Percentiles rank a stretch among this genome's conserved stretches.
phyloP scores from a whole-genome alignment of 352 stramenopile species.

The Plasmopara halstedii region DNA sequence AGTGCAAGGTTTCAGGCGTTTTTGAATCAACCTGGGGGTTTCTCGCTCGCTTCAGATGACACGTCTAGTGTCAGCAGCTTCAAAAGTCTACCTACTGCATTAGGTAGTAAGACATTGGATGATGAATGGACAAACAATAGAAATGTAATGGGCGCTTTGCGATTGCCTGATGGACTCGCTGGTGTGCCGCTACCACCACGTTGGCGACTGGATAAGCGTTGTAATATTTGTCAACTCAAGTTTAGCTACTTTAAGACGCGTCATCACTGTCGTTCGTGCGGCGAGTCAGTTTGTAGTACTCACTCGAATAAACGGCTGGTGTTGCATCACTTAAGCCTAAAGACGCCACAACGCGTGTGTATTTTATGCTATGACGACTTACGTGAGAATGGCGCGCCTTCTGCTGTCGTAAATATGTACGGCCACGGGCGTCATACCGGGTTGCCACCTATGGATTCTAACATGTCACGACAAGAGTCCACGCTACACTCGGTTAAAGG shows the following conservation, averaged over 20 bases:
- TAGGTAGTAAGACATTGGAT: slow-evolving; percentile 9
- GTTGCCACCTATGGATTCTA: slow-evolving; percentile 25
- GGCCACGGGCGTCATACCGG: slow-evolving; percentile 22
- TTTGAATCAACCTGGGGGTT: slow-evolving; percentile 24
- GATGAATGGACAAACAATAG: slow-evolving; percentile 18
- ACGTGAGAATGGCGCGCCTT: slow-evolving; percentile 58
- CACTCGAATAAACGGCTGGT: slow-evolving; percentile 66
- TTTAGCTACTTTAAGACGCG: slow-evolving; percentile 83
- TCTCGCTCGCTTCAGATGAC: slow-evolving; percentile 17
- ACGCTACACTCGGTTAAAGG: slow-evolving; percentile 19
- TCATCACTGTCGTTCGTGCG: slow-evolving; percentile 86
- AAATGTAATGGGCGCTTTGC: slow-evolving; percentile 14
- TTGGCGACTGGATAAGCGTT: slow-evolving; percentile 70
- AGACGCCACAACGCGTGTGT: slow-evolving; percentile 63
- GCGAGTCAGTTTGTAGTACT: slow-evolving; percentile 74
- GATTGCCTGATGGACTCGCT: slow-evolving; percentile 22
- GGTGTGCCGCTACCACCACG: slow-evolving; percentile 43
- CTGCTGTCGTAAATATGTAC: slow-evolving; percentile 75
- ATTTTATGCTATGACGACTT: slow-evolving; percentile 78
- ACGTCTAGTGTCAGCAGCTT: slow-evolving; percentile 26
- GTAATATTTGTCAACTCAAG: slow-evolving; percentile 77
- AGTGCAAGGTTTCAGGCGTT: slow-evolving; percentile 47
- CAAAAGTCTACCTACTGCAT: slow-evolving; percentile 6
- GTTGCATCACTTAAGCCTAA: slow-evolving; percentile 50
- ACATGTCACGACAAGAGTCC: slow-evolving; percentile 21